These are phyloP conservation scores for Thamnidium elegans DNA, from an alignment of 192 early-diverging fungal species.

Conservation along the genomic window DNA sequence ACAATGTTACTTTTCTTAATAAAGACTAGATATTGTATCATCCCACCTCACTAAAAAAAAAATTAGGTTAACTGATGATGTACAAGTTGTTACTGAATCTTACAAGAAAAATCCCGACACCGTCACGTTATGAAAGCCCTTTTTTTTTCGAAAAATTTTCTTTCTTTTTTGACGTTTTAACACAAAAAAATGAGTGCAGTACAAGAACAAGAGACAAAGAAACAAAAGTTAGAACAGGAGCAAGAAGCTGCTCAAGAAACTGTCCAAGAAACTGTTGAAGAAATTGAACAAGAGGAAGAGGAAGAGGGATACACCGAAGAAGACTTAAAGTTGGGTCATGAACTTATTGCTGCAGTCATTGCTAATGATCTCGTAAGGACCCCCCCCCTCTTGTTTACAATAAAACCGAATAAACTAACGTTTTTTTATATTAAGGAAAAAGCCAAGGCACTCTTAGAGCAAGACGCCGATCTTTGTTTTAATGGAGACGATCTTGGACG, in stretches of 20 bases:
- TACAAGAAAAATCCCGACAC: too few species aligned
- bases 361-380: constrained; percentile 27
- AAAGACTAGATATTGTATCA: too few species aligned
- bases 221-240: neutral
- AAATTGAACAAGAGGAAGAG: constrained; percentile 10
- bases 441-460: constrained; percentile 44
- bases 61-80: too few species aligned
- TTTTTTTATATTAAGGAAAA: constrained; percentile 18
- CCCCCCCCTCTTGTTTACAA: too few species aligned
- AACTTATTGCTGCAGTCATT: constrained; percentile 24
- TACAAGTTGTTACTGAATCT: too few species aligned
- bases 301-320: constrained; percentile 28
- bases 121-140: too few species aligned
- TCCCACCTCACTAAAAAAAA: too few species aligned
- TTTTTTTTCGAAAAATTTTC: too few species aligned
- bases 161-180: neutral
- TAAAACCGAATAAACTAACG: too few species aligned
- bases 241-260: neutral
- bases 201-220: constrained; percentile 4
- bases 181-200: neutral
- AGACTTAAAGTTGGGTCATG: constrained; percentile 28
- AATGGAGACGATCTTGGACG: constrained; percentile 52
- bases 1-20: too few species aligned
- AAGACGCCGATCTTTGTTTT: constrained; percentile 54
- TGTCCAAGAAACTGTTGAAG: neutral